phyloP scores from a whole-genome alignment of 1,284 basidiomycete species.

The Stygiomarasmius scandens region DNA sequence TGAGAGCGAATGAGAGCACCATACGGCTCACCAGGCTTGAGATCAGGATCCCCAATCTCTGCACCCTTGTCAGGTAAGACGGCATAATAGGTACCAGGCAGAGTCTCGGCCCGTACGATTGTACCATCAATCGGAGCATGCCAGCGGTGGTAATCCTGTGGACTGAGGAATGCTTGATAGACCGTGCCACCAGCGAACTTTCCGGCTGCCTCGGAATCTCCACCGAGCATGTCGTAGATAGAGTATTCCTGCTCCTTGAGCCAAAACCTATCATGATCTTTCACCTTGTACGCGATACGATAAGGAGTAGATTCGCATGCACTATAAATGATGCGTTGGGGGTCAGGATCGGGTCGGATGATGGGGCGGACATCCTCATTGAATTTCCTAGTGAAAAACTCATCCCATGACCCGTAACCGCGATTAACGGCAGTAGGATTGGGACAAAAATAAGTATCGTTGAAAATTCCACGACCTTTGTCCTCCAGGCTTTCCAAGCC shows the following conservation, averaged over 20 bases:
- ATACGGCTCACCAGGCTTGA: conserved; percentile 1
- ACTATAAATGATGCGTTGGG: conserved; percentile 38
- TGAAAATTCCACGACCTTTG: conserved; percentile 20
- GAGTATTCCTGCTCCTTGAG: conserved; percentile 38
- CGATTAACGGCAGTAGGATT: conserved; percentile 39
- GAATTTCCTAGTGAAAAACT: conserved; percentile 54
- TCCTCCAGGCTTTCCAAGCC: not conserved
- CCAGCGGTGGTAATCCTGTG: conserved; percentile 48
- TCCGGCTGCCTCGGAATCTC: not conserved
- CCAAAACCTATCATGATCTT: conserved; percentile 33
- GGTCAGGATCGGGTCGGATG: conserved; percentile 34
- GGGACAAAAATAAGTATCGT: conserved; percentile 37
- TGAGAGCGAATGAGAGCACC: conserved; percentile 26
- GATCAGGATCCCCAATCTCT: conserved; percentile 5
- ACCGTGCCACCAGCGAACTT: conserved; percentile 42
- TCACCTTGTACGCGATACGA: conserved; percentile 24
- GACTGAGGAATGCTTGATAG: conserved; percentile 47
- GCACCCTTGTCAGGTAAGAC: conserved; percentile 20
- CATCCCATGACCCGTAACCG: conserved; percentile 58
- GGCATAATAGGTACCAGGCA: conserved; percentile 46
- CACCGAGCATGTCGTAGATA: conserved; percentile 26
- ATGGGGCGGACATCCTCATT: conserved; percentile 42
- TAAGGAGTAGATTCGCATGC: conserved; percentile 38
- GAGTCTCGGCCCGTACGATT: conserved; percentile 36
- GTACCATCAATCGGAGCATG: conserved; percentile 42